phyloP scores from a whole-genome alignment of 2,329 filamentous ascomycete genomes.

The Beauveria brongniartii region DNA sequence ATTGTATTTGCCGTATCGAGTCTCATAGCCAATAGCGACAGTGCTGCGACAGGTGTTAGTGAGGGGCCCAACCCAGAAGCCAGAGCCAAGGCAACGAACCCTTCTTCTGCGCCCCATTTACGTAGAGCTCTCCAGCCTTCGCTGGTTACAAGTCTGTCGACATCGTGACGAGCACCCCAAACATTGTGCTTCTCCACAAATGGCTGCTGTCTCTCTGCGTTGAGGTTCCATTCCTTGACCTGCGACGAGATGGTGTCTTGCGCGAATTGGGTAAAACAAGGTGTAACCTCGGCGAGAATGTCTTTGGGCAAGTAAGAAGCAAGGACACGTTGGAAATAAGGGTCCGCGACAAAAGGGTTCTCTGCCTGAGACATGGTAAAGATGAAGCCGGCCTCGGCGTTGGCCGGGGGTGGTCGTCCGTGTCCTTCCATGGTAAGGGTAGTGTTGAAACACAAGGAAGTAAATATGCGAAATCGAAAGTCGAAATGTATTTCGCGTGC shows the following conservation, averaged over 20 bases:
- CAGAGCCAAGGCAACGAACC: background rate
- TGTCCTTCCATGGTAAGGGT: background rate
- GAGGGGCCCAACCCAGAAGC: background rate
- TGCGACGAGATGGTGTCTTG: constrained; percentile 2
- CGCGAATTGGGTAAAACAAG: background rate
- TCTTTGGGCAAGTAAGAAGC: constrained; percentile 7
- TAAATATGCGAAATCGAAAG: background rate
- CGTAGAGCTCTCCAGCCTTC: constrained; percentile 12
- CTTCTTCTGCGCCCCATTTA: constrained; percentile 10
- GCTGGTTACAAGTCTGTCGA: constrained; percentile 12
- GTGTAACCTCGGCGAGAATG: background rate
- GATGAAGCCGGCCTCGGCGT: constrained; percentile 8
- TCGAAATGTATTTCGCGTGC: background rate
- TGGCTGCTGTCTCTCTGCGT: constrained; percentile 11
- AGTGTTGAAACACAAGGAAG: background rate
- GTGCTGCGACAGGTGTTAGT: background rate
- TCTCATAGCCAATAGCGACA: constrained; percentile 10
- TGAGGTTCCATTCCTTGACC: constrained; percentile 9
- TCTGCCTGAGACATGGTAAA: constrained; percentile 6
- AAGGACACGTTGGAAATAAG: constrained; percentile 1
- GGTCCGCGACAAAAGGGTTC: constrained; percentile 6
- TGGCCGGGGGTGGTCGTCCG: background rate
- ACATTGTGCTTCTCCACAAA: constrained; percentile 12
- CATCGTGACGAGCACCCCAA: constrained; percentile 11
- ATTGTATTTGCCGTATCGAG: constrained; percentile 8